These are phyloP conservation scores for Scedosporium boydii DNA, from an alignment of 2,329 filamentous ascomycete species.

Conservation along the genomic window DNA sequence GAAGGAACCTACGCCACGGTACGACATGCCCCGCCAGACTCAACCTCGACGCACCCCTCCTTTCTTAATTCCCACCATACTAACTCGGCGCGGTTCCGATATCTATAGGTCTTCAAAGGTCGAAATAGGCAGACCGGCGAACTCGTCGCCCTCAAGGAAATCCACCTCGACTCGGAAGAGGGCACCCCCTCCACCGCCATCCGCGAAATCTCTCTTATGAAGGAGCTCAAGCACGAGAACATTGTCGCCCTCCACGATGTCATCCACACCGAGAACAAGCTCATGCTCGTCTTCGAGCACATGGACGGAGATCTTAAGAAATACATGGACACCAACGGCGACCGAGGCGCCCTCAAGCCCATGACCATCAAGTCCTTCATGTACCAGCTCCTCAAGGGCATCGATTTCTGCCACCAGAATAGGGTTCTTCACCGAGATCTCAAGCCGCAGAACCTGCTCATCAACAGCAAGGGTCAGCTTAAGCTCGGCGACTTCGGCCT, in stretches of 20 bases:
- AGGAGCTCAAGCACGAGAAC: conserved; percentile 97
- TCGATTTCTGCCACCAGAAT: conserved; percentile 97
- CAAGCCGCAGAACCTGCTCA: conserved; percentile 93
- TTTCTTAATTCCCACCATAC: not conserved
- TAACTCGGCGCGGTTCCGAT: not conserved
- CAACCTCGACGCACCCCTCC: not conserved
- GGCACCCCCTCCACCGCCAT: conserved; percentile 96
- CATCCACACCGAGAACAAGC: conserved; percentile 98
- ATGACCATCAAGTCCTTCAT: conserved; percentile 97
- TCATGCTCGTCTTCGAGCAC: conserved; percentile 98
- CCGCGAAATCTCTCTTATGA: conserved; percentile 97
- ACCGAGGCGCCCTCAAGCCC: conserved; percentile 81
- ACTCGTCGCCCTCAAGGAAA: conserved; percentile 94
- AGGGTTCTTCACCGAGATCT: conserved; percentile 90
- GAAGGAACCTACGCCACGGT: conserved; percentile 98
- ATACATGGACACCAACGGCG: conserved; percentile 93
- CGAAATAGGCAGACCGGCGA: conserved; percentile 95
- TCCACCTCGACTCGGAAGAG: conserved; percentile 96
- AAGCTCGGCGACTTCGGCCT: conserved; percentile 94
- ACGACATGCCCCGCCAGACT: conserved; percentile 21
- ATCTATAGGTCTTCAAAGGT: conserved; percentile 82
- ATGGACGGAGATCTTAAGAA: conserved; percentile 99
- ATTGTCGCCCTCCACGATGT: conserved; percentile 97
- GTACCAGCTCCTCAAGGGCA: conserved; percentile 91
- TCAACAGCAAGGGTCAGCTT: conserved; percentile 81